These are phyloP conservation scores for Pichia sp. DNA, from an alignment of 1,139 yeast genomes.

Conservation along the genomic window DNA sequence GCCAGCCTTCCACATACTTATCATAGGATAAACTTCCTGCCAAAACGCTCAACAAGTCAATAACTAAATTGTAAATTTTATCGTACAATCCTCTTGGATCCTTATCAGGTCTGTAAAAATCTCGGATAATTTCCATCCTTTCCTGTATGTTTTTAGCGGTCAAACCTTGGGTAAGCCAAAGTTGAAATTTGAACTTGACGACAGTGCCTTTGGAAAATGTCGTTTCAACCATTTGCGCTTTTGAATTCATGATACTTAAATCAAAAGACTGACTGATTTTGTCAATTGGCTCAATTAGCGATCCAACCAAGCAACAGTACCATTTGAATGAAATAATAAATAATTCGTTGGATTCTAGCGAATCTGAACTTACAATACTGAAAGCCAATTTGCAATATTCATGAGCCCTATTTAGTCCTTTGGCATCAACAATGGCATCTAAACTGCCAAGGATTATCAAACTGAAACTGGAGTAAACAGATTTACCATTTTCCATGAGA, in stretches of 20 bases:
- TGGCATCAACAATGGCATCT: conserved; percentile 31
- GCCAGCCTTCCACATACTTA: not conserved
- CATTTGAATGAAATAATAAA: conserved; percentile 42
- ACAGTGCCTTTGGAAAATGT: conserved; percentile 6
- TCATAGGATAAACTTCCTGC: conserved; percentile 12
- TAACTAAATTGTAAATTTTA: conserved; percentile 1
- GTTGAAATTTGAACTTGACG: conserved; percentile 13
- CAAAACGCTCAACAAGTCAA: conserved; percentile 7
- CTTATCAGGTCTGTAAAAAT: not conserved
- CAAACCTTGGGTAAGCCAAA: conserved; percentile 19
- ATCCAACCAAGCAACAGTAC: conserved; percentile 43
- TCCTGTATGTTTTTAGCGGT: conserved; percentile 12
- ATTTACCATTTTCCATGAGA: conserved; percentile 33
- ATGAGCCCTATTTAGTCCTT: conserved; percentile 39
- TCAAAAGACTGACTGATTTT: conserved; percentile 38
- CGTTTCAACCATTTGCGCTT: conserved; percentile 7
- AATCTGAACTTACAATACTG: conserved; percentile 35
- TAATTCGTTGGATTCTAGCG: conserved; percentile 36
- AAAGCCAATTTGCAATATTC: conserved; percentile 41
- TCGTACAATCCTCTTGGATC: conserved; percentile 2
- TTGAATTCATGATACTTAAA: conserved; percentile 24
- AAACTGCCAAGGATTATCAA: conserved; percentile 33
- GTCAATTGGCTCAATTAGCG: conserved; percentile 41
- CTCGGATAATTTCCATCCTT: conserved; percentile 7
- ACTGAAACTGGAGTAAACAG: conserved; percentile 34